Base-by-base conservation (phyloP, 2,329 filamentous ascomycete genomes). In the Exophiala lecanii-corni region DNA sequence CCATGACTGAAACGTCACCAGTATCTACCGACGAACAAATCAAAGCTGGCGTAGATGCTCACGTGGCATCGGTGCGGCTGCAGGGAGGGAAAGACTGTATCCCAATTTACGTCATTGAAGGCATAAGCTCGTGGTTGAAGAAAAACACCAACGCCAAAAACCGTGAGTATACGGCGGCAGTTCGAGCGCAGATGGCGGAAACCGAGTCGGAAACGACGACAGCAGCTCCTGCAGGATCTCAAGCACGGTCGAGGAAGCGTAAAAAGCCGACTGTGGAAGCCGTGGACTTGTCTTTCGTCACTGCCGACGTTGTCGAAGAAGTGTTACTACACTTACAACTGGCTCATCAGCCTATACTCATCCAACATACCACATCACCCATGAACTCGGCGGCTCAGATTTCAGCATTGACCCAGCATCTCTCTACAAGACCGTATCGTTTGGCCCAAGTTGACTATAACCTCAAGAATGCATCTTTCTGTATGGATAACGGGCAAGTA, bases 401-500 rank as follows among this genome's bases (percentile, higher is more conserved):
- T 20, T 69, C 74, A 20, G 71, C 76, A 23, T 87, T 89, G 56
- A 91, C 86, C 0, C 82, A 89, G 57, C 82, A 91, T 59, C 81
- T 91, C 36, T 84, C 83, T 5, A 85, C 81, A 1, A 79, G 84
- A 16, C 86, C 84, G 0, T 89, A 89, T 62, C 78, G 78, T 10
- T 60, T 57, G 5, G 65, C 71, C 41, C 60, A 65, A 21, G 66
- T 69, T 41, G 71, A 74, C 1, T 58, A 68, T 2, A 69, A 74
- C 9, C 79, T 69, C 12, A 63, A 69, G 53, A 61, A 67, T 3
- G 64, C 78, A 1, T 72, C 76, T 0, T 91, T 91, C 60, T 89
- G 85, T 64, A 89, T 89, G 82, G 84, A 87, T 40, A 70, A 72
- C 1, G 86, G 86, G 0, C 86, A 91, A 63, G 82, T 91, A 31